Evolutionary conservation across 116 monocot genomes (phyloP), one percentile per base, ranked within the genome.

Genomic region (Papilionanthe hybrid): DNA sequence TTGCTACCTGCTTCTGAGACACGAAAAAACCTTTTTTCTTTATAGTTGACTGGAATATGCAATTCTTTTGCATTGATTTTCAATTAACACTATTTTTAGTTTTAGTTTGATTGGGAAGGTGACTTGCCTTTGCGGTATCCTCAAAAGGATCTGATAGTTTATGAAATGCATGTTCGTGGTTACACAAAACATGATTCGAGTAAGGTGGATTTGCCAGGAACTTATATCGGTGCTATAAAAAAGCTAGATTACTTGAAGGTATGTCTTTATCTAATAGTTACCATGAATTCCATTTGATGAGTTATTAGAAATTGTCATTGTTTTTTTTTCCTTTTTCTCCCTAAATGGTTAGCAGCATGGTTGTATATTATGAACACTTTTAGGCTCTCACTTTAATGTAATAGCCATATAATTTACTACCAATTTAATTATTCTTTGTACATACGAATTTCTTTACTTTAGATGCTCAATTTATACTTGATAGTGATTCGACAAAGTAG

Each of bases 101-200:
- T 83, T 81, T 84, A 96, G 96, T 96, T 96, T 90, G 93, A 96
- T 68, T 96, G 96, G 96, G 89, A 93, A 79, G 93, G 96, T 78
- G 96, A 96, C 75, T 75, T 92, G 68, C 96, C 89, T 74, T 66
- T 96, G 22, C 41, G 30, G 3, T 79, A 83, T 78, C 89, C 81
- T 76, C 90, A 93, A 63, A 90, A 79, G 55, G 93, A 93, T 58
- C 89, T 93, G 29, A 83, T 96, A 55, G 88, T 96, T 67, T 96
- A 93, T 85, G 93, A 96, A 84, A 93, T 96, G 93, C 96, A 96
- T 86, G 76, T 96, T 15, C 88, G 93, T 45, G 96, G 96, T 7
- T 96, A 90, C 78, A 93, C 96, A 78, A 93, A 82, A 67, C 93
- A 96, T 81, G 89, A 89, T 78, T 93, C 96, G 68, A 96, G 93